These are phyloP conservation scores for Auricularia sp. DNA, from an alignment of 768 basidiomycete species.

Conservation along the genomic window DNA sequence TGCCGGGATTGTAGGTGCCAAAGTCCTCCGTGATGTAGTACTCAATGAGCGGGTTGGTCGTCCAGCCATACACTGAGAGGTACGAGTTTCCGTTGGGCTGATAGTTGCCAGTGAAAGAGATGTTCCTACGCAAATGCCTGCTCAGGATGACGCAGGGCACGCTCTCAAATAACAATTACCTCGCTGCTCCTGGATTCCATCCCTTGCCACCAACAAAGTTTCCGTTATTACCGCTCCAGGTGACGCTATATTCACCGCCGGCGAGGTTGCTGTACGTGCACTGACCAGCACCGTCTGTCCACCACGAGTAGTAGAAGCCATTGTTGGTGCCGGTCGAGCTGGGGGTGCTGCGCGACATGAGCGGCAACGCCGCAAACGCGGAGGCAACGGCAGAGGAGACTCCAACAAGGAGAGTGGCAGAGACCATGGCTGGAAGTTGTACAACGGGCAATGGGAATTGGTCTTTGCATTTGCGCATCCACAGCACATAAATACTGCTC, in stretches of 20 bases:
- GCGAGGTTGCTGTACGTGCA: slow-evolving; percentile 24
- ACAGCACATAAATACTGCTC: no score
- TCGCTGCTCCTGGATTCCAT: slow-evolving; percentile 27
- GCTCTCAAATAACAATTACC: slow-evolving; percentile 5
- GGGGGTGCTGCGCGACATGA: slow-evolving; percentile 6
- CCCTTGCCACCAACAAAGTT: slow-evolving; percentile 33
- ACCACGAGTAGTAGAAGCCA: slow-evolving; percentile 31
- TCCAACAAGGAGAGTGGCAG: neutral
- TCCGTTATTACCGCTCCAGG: slow-evolving; percentile 21
- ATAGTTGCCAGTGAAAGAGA: slow-evolving; percentile 29
- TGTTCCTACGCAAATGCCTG: slow-evolving; percentile 16
- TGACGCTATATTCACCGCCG: slow-evolving; percentile 23
- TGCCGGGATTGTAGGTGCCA: slow-evolving; percentile 31
- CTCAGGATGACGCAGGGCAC: neutral
- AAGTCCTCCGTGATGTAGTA: slow-evolving; percentile 37
- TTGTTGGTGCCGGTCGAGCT: slow-evolving; percentile 22
- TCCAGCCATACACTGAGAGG: slow-evolving; percentile 39
- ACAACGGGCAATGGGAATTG: no score
- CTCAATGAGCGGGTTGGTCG: slow-evolving; percentile 34
- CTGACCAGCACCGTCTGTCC: slow-evolving; percentile 22
- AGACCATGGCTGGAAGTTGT: neutral
- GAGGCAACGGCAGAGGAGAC: neutral
- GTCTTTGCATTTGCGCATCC: no score
- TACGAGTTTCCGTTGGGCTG: slow-evolving; percentile 31
- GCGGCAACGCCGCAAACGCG: neutral